phyloP scores from a whole-genome alignment of 1,139 yeast genomes.

The Sugiyamaella pinicola region DNA sequence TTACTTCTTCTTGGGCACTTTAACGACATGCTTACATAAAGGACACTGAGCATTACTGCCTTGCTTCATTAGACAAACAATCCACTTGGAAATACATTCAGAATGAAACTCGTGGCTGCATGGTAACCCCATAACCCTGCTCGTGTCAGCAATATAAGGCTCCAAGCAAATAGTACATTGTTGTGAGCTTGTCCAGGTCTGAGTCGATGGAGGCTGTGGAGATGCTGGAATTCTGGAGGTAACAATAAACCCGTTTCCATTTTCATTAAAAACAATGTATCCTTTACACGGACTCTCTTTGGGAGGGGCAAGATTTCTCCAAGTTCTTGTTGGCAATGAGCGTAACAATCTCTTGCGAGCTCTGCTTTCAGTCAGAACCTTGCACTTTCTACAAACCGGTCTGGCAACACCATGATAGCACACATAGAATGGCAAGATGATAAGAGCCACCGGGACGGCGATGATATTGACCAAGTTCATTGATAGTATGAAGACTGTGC shows the following conservation, averaged over 20 bases:
- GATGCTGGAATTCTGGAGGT: not conserved
- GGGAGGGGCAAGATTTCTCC: not conserved
- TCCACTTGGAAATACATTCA: conserved; percentile 47
- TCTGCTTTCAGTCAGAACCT: not conserved
- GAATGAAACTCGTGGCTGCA: conserved; percentile 50
- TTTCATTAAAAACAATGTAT: not conserved
- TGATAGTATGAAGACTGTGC: no score
- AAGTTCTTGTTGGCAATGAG: conserved; percentile 3
- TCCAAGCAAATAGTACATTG: conserved; percentile 49
- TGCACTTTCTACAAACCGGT: conserved; percentile 5
- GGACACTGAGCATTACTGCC: conserved; percentile 36
- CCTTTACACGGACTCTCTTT: not conserved
- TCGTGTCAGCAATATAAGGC: conserved; percentile 41
- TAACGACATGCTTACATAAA: conserved; percentile 39
- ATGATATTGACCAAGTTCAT: conserved; percentile 1
- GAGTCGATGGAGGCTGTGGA: not conserved
- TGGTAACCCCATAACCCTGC: conserved; percentile 45
- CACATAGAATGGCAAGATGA: not conserved
- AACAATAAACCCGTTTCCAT: not conserved
- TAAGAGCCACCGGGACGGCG: not conserved
- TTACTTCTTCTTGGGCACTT: conserved; percentile 32
- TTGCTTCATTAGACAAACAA: conserved; percentile 39
- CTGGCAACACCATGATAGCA: conserved; percentile 7
- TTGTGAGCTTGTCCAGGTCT: conserved; percentile 41
- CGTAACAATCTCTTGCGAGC: conserved; percentile 3